Evolutionary conservation across 2,329 filamentous ascomycete species (phyloP), one percentile per base, ranked within the genome.

Genomic region (Ascosphaera aggregata): DNA sequence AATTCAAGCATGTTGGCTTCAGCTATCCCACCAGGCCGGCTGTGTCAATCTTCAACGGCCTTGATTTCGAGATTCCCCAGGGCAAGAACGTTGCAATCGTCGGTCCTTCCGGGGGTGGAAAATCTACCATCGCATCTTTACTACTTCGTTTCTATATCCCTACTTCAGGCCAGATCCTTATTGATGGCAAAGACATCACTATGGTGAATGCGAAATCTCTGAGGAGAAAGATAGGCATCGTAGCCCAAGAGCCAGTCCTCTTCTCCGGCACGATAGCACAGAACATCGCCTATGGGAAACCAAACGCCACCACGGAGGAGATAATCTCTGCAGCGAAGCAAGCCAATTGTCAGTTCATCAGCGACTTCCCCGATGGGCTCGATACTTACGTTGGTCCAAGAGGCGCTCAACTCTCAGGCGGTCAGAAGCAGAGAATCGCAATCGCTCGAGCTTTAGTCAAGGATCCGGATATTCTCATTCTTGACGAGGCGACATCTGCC

Each of bases 31-130:
- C 89, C 0, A 69, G 91, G 9, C 89, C 89, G 11, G 85, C 84
- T 3, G 85, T 95, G 30, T 70, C 64, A 3, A 95, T 98, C 49
- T 98, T 98, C 63, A 76, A 81, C 45, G 73, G 81, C 17, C 65
- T 98, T 35, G 73, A 75, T 54, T 98, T 98, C 51, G 79, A 78
- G 49, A 94, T 98, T 40, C 81, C 85, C 0, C 80, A 86, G 34
- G 89, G 89, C 20, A 85, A 75, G 45, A 95, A 95, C 51, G 82
- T 98, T 18, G 92, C 86, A 40, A 86, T 98, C 46, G 91, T 98
- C 39, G 89, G 89, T 1, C 86, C 89, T 2, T 94, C 84, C 16
- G 89, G 89, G 43, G 89, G 89, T 43, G 89, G 89, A 43, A 98
- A 98, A 60, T 92, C 81, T 1, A 98, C 89, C 0, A 89, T 98